Percentiles rank a stretch among this genome's conserved stretches.
Evolutionary conservation across 441 rosid genomes (phyloP).

Genomic region (Populus hybrid): DNA sequence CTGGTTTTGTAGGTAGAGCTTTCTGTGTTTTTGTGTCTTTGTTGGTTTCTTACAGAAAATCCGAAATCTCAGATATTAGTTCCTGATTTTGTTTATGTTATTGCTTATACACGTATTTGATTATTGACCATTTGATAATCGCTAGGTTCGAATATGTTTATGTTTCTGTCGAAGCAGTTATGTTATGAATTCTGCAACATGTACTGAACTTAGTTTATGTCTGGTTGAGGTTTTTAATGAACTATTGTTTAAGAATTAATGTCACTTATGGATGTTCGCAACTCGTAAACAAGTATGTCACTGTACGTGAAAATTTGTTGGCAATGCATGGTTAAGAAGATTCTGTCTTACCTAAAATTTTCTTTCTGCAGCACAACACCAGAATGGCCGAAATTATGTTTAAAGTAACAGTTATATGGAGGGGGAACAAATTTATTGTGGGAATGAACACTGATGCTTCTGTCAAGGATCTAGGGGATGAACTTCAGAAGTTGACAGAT

Average conservation of each 20-base stretch:
- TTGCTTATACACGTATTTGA: neutral
- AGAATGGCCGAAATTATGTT: conserved; percentile 33
- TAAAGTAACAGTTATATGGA: conserved; percentile 60
- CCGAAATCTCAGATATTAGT: neutral
- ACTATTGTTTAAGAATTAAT: neutral
- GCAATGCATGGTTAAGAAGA: neutral
- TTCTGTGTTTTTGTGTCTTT: neutral
- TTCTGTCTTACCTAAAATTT: neutral
- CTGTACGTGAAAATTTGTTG: neutral
- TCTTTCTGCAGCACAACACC: conserved; percentile 33
- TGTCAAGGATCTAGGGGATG: conserved; percentile 67
- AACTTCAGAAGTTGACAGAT: conserved; percentile 61
- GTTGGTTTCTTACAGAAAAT: neutral
- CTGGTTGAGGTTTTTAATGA: neutral
- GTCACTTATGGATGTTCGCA: neutral
- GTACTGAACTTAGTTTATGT: neutral
- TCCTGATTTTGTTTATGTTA: neutral
- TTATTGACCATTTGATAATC: neutral
- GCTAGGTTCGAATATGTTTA: neutral
- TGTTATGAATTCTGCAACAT: neutral
- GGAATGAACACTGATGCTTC: conserved; percentile 49
- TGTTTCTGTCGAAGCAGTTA: neutral
- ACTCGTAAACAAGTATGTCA: neutral
- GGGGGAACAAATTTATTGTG: conserved; percentile 58
- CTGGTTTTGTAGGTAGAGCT: neutral